Evolutionary conservation across 2,329 filamentous ascomycete genomes (phyloP), one percentile per base, ranked within the genome.

Genomic region (Fusarium proliferatum): DNA sequence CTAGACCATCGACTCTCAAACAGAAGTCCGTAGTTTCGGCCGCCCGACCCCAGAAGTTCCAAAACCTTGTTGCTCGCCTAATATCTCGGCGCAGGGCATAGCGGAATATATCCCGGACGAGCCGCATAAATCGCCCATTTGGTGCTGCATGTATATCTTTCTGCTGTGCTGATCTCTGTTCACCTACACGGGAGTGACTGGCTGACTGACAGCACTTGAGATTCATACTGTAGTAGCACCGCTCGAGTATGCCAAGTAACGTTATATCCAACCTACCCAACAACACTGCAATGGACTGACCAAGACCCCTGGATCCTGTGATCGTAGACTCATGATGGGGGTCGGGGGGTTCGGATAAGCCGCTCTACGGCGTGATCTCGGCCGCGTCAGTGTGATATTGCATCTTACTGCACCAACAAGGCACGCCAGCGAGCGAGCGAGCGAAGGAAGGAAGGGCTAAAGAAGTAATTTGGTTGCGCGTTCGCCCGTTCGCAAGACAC

Each of bases 341-440:
- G 59, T 48, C 51, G 39, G 46, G 36, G 26, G 66, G 66, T 62
- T 68, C 74, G 67, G 71, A 65, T 76, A 76, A 69, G 62, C 66
- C 65, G 71, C 64, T 64, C 61, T 61, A 70, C 73, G 75, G 75
- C 72, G 64, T 72, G 64, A 77, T 69, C 71, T 77, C 73, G 75
- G 75, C 72, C 69, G 71, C 45, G 68, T 72, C 43, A 52, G 52
- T 59, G 70, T 74, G 52, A 66, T 65, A 64, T 73, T 72, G 63
- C 67, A 67, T 76, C 60, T 71, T 61, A 70, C 73, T 62, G 55
- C 66, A 52, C 71, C 60, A 63, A 60, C 66, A 66, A 52, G 66
- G 52, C 56, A 73, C 58, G 57, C 62, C 51, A 49, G 51, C 19
- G 42, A 26, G 23, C 46, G 28, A 49, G 28, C 52, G 39, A 57